A percentile compares a stretch with the other conserved stretches of the same genome.
These are phyloP conservation scores for Camelina neglecta DNA, from an alignment of 345 rosid species.

Conservation along the genomic window DNA sequence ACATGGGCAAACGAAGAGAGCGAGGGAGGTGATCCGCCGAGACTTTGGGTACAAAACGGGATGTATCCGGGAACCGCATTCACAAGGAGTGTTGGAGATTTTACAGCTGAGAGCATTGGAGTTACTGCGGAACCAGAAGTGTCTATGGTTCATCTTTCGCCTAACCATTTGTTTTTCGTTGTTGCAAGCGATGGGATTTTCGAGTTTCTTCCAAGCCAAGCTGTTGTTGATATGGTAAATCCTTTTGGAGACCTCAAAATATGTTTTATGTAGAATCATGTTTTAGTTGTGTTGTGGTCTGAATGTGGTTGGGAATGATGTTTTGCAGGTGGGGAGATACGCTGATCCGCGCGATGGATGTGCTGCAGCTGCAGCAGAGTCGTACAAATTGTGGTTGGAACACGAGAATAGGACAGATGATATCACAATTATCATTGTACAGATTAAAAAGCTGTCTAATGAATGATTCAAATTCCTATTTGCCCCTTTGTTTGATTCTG, in stretches of 20 bases:
- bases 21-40: slow-evolving; percentile 93
- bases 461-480: slow-evolving; percentile 46
- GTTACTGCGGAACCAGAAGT: slow-evolving; percentile 89
- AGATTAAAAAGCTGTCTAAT: slow-evolving; percentile 67
- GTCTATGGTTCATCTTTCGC: slow-evolving; percentile 61
- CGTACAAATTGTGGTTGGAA: slow-evolving; percentile 90
- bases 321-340: slow-evolving; percentile 68
- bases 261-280: background rate
- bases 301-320: slow-evolving; percentile 23
- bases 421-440: slow-evolving; percentile 89
- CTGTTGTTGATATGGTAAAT: slow-evolving; percentile 83
- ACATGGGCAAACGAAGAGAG: slow-evolving; percentile 90
- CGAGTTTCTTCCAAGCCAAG: slow-evolving; percentile 93
- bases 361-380: slow-evolving; percentile 85
- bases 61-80: slow-evolving; percentile 98
- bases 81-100: slow-evolving; percentile 90
- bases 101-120: slow-evolving; percentile 84
- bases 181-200: slow-evolving; percentile 98
- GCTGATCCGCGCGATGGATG: slow-evolving; percentile 93
- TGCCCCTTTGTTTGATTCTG: slow-evolving; percentile 27
- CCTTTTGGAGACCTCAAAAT: background rate
- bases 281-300: background rate
- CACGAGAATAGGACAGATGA: slow-evolving; percentile 95
- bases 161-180: slow-evolving; percentile 77
- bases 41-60: slow-evolving; percentile 91